Evolutionary conservation across 2,329 filamentous ascomycete genomes (phyloP).

Genomic region (Sphaerulina musiva): DNA sequence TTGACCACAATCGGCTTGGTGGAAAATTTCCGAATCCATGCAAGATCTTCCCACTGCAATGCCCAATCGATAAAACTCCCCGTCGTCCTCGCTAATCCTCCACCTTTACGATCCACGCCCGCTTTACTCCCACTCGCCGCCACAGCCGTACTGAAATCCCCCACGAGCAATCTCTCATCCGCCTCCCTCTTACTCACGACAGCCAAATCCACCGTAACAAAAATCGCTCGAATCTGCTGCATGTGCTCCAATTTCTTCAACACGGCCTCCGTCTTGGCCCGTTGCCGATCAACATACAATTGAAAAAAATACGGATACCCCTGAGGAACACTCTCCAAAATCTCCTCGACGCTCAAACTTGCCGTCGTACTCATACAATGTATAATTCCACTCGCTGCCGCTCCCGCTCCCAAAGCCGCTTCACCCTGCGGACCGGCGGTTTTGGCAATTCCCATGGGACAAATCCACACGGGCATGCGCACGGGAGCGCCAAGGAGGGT

Average conservation of each 20-base stretch:
- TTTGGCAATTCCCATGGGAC: constrained; percentile 32
- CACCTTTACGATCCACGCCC: constrained; percentile 49
- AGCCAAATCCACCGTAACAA: constrained; percentile 55
- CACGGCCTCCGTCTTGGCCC: constrained; percentile 47
- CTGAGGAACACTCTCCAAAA: constrained; percentile 26
- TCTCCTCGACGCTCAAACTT: constrained; percentile 30
- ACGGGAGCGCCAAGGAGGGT: constrained; percentile 31
- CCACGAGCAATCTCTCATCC: constrained; percentile 42
- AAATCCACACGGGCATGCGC: constrained; percentile 35
- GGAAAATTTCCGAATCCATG: constrained; percentile 37
- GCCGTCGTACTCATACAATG: constrained; percentile 32
- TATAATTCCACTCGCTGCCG: constrained; percentile 29
- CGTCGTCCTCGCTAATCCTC: constrained; percentile 50
- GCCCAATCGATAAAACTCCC: constrained; percentile 52
- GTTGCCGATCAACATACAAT: constrained; percentile 55
- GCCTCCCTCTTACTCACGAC: constrained; percentile 51
- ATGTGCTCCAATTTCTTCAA: constrained; percentile 43
- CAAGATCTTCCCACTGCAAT: constrained; percentile 45
- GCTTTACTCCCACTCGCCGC: constrained; percentile 50
- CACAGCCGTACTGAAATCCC: constrained; percentile 52
- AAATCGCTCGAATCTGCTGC: constrained; percentile 48
- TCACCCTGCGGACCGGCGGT: constrained; percentile 32
- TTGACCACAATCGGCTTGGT: constrained; percentile 48
- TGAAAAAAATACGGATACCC: constrained; percentile 49
- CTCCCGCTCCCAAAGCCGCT: constrained; percentile 30